phyloP scores from a whole-genome alignment of 164 flowering plant genomes.

The Umbilicus rupestris region DNA sequence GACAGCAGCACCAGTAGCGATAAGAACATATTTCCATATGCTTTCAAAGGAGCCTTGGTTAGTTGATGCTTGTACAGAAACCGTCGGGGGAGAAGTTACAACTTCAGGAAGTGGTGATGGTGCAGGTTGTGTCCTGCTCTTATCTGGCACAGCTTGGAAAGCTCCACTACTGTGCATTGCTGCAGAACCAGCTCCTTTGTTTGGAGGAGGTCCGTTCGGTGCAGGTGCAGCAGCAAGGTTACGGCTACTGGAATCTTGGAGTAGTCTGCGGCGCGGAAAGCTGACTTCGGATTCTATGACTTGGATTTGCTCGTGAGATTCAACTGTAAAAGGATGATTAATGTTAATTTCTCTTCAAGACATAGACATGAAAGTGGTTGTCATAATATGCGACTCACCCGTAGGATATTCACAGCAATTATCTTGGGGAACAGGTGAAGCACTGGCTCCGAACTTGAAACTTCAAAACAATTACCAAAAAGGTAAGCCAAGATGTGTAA shows the following conservation, averaged over 20 bases:
- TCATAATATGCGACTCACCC: constrained; percentile 20
- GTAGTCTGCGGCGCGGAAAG: constrained; percentile 48
- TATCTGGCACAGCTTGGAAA: constrained; percentile 46
- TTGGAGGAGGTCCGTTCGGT: constrained; percentile 15
- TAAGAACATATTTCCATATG: constrained; percentile 34
- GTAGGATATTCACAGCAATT: constrained; percentile 10
- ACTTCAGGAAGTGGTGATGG: constrained; percentile 7
- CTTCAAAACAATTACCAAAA: constrained; percentile 16
- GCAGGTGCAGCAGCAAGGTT: constrained; percentile 54
- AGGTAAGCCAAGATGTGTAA: not conserved
- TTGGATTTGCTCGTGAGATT: constrained; percentile 25
- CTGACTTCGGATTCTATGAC: constrained; percentile 16
- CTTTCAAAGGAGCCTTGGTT: constrained; percentile 15
- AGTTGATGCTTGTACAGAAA: constrained; percentile 8
- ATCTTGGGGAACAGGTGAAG: constrained; percentile 13
- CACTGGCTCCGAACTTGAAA: constrained; percentile 25
- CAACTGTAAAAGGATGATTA: constrained; percentile 21
- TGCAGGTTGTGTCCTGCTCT: constrained; percentile 17
- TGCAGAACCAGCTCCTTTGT: constrained; percentile 22
- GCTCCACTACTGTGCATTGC: constrained; percentile 53
- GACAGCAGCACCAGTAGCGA: constrained; percentile 25
- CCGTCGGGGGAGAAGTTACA: constrained; percentile 4
- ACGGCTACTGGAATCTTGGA: constrained; percentile 27
- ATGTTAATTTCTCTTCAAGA: not conserved
- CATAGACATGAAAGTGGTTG: not conserved